Conservation (phyloP, 2,329 filamentous ascomycete species). For the Fusarium coicis region DNA sequence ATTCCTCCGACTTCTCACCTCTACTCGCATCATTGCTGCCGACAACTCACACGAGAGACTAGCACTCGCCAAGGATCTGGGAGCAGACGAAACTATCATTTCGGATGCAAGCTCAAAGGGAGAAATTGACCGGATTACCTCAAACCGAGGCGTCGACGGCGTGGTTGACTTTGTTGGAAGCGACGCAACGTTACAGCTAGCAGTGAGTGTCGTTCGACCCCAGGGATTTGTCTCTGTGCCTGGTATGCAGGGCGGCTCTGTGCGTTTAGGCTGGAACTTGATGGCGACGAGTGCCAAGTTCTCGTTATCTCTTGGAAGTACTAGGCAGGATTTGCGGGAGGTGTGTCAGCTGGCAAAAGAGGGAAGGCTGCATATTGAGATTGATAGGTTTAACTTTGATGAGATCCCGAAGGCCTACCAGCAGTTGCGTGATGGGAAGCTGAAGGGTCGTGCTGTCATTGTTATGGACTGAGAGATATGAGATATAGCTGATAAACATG, state of each 20-base stretch:
- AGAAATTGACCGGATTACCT: not conserved
- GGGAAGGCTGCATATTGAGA: not conserved
- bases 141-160: not conserved
- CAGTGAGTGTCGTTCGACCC: not conserved
- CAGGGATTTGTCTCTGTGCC: not conserved
- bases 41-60: not conserved
- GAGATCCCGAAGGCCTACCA: not conserved
- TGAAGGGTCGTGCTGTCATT: not conserved
- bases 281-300: not conserved
- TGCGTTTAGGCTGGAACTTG: not conserved
- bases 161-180: not conserved
- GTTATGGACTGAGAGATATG: not conserved
- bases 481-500: accelerated
- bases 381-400: not conserved
- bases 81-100: not conserved
- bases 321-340: not conserved
- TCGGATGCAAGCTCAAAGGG: not conserved
- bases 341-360: not conserved
- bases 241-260: not conserved
- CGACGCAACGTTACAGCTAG: not conserved
- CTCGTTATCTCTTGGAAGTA: not conserved
- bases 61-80: not conserved
- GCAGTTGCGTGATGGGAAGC: not conserved
- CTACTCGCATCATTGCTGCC: not conserved
- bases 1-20: not conserved